phyloP scores from a whole-genome alignment of 352 stramenopile species.

The Pythium coloratum region DNA sequence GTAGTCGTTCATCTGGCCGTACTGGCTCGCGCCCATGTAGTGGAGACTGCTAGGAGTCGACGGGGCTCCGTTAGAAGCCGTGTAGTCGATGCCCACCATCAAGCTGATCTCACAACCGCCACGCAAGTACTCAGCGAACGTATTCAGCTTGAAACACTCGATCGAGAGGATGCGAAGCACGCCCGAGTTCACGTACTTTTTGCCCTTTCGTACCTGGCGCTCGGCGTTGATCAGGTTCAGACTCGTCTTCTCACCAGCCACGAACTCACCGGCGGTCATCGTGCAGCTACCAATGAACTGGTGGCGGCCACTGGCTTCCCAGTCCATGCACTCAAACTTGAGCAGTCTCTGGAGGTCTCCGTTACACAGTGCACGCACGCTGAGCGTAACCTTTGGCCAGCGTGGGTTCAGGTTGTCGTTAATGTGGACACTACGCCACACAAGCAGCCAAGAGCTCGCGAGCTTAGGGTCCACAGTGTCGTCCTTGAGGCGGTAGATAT shows the following conservation, averaged over 20 bases:
- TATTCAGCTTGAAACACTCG: conserved; percentile 65
- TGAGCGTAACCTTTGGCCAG: conserved; percentile 56
- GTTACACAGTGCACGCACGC: conserved; percentile 71
- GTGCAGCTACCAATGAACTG: conserved; percentile 65
- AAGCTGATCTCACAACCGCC: conserved; percentile 75
- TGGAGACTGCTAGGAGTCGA: conserved; percentile 56
- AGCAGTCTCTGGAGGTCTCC: conserved; percentile 51
- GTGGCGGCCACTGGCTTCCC: conserved; percentile 67
- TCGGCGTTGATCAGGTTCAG: conserved; percentile 69
- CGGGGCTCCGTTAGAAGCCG: conserved; percentile 57
- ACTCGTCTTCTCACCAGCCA: conserved; percentile 48
- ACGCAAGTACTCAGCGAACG: conserved; percentile 70
- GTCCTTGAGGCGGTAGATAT: conserved; percentile 67
- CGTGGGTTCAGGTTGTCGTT: conserved; percentile 70
- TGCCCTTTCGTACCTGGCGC: conserved; percentile 66
- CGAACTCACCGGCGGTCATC: conserved; percentile 55
- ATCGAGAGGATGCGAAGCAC: conserved; percentile 54
- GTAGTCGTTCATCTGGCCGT: conserved; percentile 77
- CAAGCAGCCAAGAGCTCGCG: conserved; percentile 52
- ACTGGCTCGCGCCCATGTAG: conserved; percentile 51
- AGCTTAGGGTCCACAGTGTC: conserved; percentile 36
- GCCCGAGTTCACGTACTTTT: conserved; percentile 76
- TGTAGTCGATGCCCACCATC: conserved; percentile 84
- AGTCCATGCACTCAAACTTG: conserved; percentile 81
- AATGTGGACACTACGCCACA: conserved; percentile 68